Conservation (phyloP, 2,329 filamentous ascomycete species). For the Aspergillus neoniger region DNA sequence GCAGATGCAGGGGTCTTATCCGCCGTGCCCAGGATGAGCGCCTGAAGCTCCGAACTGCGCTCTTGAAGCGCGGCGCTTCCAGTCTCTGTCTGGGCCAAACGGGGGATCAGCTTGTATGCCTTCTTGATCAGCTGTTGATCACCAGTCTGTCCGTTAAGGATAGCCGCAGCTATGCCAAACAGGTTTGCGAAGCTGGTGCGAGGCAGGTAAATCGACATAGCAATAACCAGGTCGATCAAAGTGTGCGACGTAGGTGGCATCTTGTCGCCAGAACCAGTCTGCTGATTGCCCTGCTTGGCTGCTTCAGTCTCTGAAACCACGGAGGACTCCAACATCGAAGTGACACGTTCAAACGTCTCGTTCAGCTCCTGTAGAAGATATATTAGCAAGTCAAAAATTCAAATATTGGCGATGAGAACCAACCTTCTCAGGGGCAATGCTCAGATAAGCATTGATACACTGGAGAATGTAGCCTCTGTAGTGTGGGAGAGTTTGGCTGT, state of each 20-base stretch:
- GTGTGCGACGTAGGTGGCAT: constrained; percentile 94
- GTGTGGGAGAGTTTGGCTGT: constrained; percentile 92
- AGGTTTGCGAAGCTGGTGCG: constrained; percentile 79
- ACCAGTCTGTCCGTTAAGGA: constrained; percentile 66
- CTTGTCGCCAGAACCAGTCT: constrained; percentile 65
- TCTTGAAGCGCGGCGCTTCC: constrained; percentile 76
- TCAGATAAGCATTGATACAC: constrained; percentile 92
- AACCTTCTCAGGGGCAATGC: constrained; percentile 71
- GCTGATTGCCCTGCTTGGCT: constrained; percentile 62
- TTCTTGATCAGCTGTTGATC: constrained; percentile 98
- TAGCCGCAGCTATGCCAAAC: constrained; percentile 81
- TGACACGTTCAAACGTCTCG: constrained; percentile 85
- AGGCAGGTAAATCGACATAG: constrained; percentile 90
- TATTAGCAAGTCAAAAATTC: not conserved
- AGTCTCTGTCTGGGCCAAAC: constrained; percentile 76
- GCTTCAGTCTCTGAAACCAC: constrained; percentile 66
- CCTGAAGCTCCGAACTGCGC: constrained; percentile 75
- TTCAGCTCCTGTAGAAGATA: constrained; percentile 64
- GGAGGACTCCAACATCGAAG: constrained; percentile 75
- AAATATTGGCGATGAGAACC: constrained; percentile 9
- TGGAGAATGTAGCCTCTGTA: constrained; percentile 87
- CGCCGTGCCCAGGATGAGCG: constrained; percentile 74
- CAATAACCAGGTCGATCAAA: constrained; percentile 94
- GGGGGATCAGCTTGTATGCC: constrained; percentile 95
- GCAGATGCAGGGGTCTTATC: constrained; percentile 87